Evolutionary conservation across 371 early-diverging fungal species (phyloP).

Genomic region (Mortierella sp.): DNA sequence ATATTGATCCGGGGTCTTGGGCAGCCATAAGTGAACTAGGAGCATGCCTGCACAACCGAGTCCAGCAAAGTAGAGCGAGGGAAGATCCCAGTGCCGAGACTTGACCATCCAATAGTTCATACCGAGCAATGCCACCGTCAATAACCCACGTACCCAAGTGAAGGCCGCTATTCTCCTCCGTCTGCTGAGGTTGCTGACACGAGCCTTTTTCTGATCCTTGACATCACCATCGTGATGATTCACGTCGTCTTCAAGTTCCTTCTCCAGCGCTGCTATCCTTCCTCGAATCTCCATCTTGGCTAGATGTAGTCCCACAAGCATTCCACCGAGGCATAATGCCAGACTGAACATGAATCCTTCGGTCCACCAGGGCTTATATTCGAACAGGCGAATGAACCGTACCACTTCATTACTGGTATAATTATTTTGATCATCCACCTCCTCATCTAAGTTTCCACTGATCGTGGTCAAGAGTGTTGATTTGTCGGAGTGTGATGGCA

Average conservation of each 20-base stretch:
- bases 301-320: neutral
- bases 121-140: neutral
- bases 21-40: conserved; percentile 11
- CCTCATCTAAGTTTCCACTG: no score
- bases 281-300: conserved; percentile 1
- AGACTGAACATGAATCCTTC: conserved; percentile 12
- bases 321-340: conserved; percentile 8
- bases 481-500: no score
- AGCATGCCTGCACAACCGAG: conserved; percentile 4
- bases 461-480: no score
- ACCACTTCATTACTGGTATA: neutral
- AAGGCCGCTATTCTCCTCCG: no score
- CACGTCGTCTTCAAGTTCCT: conserved; percentile 9
- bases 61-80: conserved; percentile 10
- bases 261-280: neutral
- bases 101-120: conserved; percentile 6
- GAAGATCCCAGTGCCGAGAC: neutral
- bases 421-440: neutral
- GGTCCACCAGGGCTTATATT: conserved; percentile 30
- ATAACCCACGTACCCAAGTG: neutral
- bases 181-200: neutral
- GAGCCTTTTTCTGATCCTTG: neutral
- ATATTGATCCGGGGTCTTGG: neutral
- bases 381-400: conserved; percentile 8
- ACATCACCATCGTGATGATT: conserved; percentile 1